Conservation (phyloP, 495 filamentous ascomycete species). For the Trypethelium eluteriae region DNA sequence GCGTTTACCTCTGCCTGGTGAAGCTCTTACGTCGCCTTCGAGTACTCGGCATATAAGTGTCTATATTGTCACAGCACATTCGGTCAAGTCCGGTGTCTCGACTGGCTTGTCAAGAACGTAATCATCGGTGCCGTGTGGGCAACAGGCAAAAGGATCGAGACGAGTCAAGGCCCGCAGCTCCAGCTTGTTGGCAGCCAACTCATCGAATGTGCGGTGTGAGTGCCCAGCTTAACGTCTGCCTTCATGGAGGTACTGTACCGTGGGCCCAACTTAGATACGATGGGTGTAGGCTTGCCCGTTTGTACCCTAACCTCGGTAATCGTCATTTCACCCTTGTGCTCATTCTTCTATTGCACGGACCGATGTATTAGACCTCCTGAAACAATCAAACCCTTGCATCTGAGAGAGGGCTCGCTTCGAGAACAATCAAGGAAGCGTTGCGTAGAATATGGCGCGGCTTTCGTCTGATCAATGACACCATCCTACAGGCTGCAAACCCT, state of each 20-base stretch:
- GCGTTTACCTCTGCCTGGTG: background rate
- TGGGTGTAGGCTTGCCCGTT: background rate
- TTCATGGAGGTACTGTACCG: background rate
- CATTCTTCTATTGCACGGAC: background rate
- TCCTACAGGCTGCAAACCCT: background rate
- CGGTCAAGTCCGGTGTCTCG: background rate
- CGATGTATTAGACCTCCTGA: too few species aligned
- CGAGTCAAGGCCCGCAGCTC: slow-evolving; percentile 10
- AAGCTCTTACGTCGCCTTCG: background rate
- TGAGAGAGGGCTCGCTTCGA: background rate
- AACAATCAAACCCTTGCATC: too few species aligned
- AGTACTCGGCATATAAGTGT: too few species aligned
- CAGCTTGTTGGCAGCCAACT: slow-evolving; percentile 11
- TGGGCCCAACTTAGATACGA: background rate
- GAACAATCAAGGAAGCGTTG: background rate
- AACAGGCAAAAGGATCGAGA: slow-evolving; percentile 3
- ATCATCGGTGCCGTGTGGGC: background rate
- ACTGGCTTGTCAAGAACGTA: background rate
- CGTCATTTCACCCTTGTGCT: background rate
- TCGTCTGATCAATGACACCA: slow-evolving; percentile 11
- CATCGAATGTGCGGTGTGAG: background rate
- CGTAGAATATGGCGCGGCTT: background rate
- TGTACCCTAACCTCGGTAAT: background rate
- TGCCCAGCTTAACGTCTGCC: background rate
- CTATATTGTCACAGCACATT: background rate